These are phyloP conservation scores for Orbilia ellipsospora DNA, from an alignment of 2,329 filamentous ascomycete genomes.

Conservation along the genomic window DNA sequence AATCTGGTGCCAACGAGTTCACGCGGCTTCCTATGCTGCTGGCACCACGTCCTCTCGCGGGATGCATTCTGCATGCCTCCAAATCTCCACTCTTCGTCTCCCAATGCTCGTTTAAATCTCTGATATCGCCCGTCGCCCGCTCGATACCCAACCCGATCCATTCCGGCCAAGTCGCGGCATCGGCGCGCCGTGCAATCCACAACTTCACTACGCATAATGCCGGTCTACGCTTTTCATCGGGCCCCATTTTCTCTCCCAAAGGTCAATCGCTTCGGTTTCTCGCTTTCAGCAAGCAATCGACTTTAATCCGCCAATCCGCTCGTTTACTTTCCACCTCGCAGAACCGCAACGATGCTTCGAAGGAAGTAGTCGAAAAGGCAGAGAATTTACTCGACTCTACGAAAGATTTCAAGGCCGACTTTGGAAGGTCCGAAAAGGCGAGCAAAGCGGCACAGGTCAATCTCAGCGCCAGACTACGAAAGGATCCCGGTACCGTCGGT, in stretches of 20 bases:
- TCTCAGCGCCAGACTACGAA: constrained; percentile 84
- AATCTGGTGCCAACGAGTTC: constrained; percentile 11
- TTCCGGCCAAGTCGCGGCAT: constrained; percentile 23
- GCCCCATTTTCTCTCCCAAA: not conserved
- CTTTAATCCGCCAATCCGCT: constrained; percentile 11
- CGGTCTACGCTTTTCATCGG: constrained; percentile 1
- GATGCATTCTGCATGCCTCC: constrained; percentile 54
- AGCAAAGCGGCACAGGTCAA: constrained; percentile 89
- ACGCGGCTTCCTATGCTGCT: constrained; percentile 42
- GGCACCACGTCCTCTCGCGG: constrained; percentile 49
- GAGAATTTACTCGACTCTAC: constrained; percentile 13
- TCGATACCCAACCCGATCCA: constrained; percentile 30
- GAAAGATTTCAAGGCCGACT: constrained; percentile 63
- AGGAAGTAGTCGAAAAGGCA: constrained; percentile 22
- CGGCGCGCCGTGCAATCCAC: constrained; percentile 6
- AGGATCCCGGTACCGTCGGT: constrained; percentile 72
- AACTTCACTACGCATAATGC: constrained; percentile 11
- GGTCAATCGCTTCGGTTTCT: constrained; percentile 31
- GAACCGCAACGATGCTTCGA: constrained; percentile 16
- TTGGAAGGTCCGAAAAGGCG: constrained; percentile 82
- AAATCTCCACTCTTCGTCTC: constrained; percentile 55
- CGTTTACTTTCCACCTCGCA: constrained; percentile 28
- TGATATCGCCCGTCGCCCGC: constrained; percentile 32
- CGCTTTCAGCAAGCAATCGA: constrained; percentile 13
- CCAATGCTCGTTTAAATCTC: constrained; percentile 47